These are phyloP conservation scores for Geotrichum candidum DNA, from an alignment of 1,139 yeast genomes.

Conservation along the genomic window DNA sequence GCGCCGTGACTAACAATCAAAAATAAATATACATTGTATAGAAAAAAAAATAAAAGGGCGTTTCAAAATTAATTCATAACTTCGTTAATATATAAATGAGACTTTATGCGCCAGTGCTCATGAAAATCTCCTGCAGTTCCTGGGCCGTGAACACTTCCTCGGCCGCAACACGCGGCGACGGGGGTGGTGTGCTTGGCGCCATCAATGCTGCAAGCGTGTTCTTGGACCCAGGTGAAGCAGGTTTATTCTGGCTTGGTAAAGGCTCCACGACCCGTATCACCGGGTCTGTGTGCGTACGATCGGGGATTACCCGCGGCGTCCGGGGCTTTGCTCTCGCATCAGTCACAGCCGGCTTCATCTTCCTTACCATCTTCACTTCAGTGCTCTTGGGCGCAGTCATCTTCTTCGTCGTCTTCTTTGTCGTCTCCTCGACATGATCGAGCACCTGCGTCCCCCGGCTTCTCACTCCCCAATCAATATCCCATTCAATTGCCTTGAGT, in stretches of 20 bases:
- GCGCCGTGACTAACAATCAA: too few species aligned
- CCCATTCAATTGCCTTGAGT: neutral
- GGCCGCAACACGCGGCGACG: neutral
- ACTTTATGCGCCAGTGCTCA: neutral
- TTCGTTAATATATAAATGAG: neutral
- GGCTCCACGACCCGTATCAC: neutral
- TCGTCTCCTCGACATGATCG: neutral
- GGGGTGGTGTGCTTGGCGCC: neutral
- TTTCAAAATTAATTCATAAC: neutral
- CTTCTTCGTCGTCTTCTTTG: neutral
- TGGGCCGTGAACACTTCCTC: neutral
- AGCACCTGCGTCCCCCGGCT: neutral
- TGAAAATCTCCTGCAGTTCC: neutral
- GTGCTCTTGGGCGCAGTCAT: neutral
- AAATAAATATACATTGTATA: too few species aligned
- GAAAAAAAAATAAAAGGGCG: neutral
- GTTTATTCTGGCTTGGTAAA: neutral
- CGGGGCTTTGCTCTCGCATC: neutral
- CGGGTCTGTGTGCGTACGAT: neutral
- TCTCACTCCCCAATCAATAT: neutral
- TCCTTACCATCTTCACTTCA: neutral
- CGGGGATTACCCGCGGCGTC: neutral
- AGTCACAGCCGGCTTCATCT: neutral
- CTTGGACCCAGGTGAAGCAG: neutral
- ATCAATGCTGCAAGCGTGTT: neutral